Percentiles rank a stretch among this genome's conserved stretches.
Conservation (phyloP, 2,329 filamentous ascomycete species). For the Trichoderma aggressivum region DNA sequence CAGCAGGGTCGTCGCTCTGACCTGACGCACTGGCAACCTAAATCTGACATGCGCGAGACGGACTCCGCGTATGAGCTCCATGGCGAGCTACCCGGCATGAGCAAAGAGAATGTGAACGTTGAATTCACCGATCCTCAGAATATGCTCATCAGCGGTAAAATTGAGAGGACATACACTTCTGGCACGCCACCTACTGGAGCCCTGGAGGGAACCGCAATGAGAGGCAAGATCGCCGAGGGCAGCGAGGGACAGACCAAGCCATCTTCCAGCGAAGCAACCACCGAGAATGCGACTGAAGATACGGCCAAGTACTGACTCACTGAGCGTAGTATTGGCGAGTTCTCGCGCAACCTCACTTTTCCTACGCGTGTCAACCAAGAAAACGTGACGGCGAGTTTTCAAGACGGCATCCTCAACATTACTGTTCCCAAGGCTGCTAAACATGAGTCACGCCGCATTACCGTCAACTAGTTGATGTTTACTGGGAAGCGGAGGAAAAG, state of each 20-base stretch:
- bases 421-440: slow-evolving; percentile 46
- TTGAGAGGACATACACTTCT: slow-evolving; percentile 55
- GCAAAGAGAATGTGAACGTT: slow-evolving; percentile 67
- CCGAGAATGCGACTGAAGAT: slow-evolving; percentile 21
- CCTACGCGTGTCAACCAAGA: slow-evolving; percentile 58
- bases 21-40: slow-evolving; percentile 58
- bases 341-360: slow-evolving; percentile 64
- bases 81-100: slow-evolving; percentile 70
- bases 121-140: slow-evolving; percentile 72
- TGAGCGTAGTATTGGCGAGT: slow-evolving; percentile 61
- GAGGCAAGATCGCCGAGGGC: slow-evolving; percentile 32
- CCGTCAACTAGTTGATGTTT: slow-evolving; percentile 27
- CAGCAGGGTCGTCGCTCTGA: slow-evolving; percentile 16
- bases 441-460: slow-evolving; percentile 29
- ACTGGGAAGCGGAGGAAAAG: neutral
- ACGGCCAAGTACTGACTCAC: slow-evolving; percentile 62
- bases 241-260: slow-evolving; percentile 1
- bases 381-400: slow-evolving; percentile 55
- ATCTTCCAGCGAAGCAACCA: neutral
- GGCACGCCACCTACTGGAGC: slow-evolving; percentile 42
- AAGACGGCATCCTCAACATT: slow-evolving; percentile 60
- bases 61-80: slow-evolving; percentile 66
- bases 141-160: slow-evolving; percentile 62
- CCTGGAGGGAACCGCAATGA: slow-evolving; percentile 23
- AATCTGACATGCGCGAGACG: slow-evolving; percentile 69